Evolutionary conservation across 2,329 filamentous ascomycete species (phyloP), one percentile per base, ranked within the genome.

Genomic region (Ramularia endophylla): DNA sequence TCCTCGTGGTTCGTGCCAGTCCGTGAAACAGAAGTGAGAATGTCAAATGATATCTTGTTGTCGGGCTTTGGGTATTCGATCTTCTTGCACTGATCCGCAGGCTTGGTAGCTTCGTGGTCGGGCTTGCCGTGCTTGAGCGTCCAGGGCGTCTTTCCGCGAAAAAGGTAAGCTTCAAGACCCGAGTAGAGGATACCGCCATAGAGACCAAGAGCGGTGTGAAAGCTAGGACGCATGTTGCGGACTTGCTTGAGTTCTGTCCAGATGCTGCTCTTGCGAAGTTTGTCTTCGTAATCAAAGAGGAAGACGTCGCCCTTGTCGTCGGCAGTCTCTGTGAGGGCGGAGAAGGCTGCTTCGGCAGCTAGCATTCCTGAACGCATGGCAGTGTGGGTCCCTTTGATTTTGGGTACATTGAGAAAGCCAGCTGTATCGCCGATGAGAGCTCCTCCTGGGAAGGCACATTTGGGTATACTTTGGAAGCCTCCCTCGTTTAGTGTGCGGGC

Each of bases 1-100:
- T 98, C 92, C 66, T 97, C 92, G 67, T 98, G 92, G 68, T 97
- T 97, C 22, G 92, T 98, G 28, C 92, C 92, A 4, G 92, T 97
- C 43, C 92, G 81, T 53, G 85, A 94, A 11, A 98, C 92, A 58
- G 85, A 94, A 2, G 92, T 98, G 61, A 98, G 68, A 52, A 98
- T 94, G 63, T 98, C 92, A 61, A 98, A 98, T 51, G 81, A 87
- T 63, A 98, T 82, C 69, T 94, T 85, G 53, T 88, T 88, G 62
- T 98, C 92, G 1, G 92, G 92, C 71, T 97, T 98, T 40, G 87
- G 85, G 60, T 98, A 98, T 61, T 94, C 87, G 58, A 98, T 97
- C 72, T 92, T 94, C 54, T 75, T 68, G 68, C 79, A 90, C 59
- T 85, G 64, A 54, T 88, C 85, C 11, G 90, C 90, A 5, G 73